Conservation (phyloP, 371 early-diverging fungal species). For the Batkoa obscura region DNA sequence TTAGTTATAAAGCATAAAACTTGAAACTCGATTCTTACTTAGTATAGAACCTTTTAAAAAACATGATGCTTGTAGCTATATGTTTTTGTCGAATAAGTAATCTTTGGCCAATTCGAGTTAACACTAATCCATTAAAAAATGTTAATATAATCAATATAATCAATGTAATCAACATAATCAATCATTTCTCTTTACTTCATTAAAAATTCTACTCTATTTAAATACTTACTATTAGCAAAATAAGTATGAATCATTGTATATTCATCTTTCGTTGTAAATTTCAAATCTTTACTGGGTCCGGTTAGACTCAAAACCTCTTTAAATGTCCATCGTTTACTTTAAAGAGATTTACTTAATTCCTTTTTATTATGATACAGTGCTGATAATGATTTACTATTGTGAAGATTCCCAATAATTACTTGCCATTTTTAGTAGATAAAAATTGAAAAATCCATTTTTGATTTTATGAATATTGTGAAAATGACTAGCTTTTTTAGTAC, state of each 20-base stretch:
- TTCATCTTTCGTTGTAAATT: not conserved
- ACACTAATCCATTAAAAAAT: conserved; percentile 24
- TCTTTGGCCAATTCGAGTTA: conserved; percentile 51
- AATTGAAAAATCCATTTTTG: not conserved
- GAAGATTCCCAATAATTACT: conserved; percentile 4
- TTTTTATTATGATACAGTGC: not conserved
- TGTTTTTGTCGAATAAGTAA: conserved; percentile 60
- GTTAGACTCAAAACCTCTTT: not conserved
- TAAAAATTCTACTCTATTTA: not conserved
- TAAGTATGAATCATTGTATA: not conserved
- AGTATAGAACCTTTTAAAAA: conserved; percentile 75
- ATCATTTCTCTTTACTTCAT: not conserved
- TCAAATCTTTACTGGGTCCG: not conserved
- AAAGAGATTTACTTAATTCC: not conserved
- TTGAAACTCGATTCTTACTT: conserved; percentile 26
- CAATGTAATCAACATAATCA: no score
- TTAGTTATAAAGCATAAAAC: not conserved
- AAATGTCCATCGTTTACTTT: conserved; percentile 1
- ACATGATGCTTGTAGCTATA: conserved; percentile 65
- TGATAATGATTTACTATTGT: not conserved
- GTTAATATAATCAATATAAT: not conserved
- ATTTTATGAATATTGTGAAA: not conserved
- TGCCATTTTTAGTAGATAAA: not conserved
- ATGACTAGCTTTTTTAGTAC: not conserved
- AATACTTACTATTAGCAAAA: not conserved